phyloP scores from a whole-genome alignment of 192 early-diverging fungal species.

The Cetraspora pellucida region DNA sequence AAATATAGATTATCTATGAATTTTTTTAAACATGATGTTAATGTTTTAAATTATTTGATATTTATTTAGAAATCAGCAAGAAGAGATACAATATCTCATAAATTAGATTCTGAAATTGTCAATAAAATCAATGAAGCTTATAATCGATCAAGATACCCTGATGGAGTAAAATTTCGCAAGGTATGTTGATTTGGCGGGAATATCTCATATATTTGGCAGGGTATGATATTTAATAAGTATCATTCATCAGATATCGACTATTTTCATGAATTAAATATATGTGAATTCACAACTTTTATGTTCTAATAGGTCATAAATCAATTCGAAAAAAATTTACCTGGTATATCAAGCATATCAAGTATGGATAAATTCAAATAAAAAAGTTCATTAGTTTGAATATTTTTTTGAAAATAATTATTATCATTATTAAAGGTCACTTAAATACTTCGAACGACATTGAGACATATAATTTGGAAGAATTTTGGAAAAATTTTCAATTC shows the following conservation, averaged over 20 bases:
- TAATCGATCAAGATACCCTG: constrained; percentile 34
- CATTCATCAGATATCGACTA: neutral
- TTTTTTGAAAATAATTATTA: neutral
- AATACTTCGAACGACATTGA: constrained; percentile 16
- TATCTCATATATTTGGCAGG: neutral
- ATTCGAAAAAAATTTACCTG: too few species aligned
- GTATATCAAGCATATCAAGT: too few species aligned
- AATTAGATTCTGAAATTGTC: neutral
- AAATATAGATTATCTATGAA: neutral
- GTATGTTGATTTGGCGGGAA: neutral
- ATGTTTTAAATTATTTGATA: neutral
- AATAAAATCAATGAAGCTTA: constrained; percentile 37
- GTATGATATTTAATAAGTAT: neutral
- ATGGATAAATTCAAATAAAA: neutral
- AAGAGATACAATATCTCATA: constrained; percentile 3
- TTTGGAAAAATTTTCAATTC: constrained; percentile 39
- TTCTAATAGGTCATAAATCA: too few species aligned
- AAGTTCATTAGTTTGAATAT: neutral
- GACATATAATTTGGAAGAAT: constrained; percentile 40
- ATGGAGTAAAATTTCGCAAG: constrained; percentile 40
- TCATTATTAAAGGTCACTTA: neutral
- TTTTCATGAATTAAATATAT: neutral
- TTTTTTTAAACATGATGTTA: neutral
- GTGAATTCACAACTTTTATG: too few species aligned
- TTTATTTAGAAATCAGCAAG: constrained; percentile 28